Base-by-base conservation (phyloP, 1,284 basidiomycete genomes). In the Marasmius tenuissimus region DNA sequence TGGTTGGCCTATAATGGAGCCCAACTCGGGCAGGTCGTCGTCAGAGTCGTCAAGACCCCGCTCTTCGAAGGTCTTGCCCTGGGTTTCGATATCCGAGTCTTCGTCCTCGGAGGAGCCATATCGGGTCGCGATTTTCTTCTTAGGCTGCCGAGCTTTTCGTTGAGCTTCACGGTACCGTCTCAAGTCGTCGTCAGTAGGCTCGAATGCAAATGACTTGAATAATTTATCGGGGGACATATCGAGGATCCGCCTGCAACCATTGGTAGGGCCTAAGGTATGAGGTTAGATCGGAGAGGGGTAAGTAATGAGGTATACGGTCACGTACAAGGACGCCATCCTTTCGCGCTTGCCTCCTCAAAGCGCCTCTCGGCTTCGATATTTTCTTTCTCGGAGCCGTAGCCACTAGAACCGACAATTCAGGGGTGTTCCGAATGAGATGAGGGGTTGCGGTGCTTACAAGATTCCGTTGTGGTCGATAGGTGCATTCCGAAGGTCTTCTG, bases 301-400 rank as follows among this genome's bases (percentile, higher is more conserved):
- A 85, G 85, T 65, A 84, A 85, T 85, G 59, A 1, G 49, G 51
- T 39, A 57, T 12, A 57, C 33, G 59, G 5, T 33, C 27, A 74
- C 80, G 49, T 63, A 87, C 87, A 88, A 54, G 85, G 86, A 57
- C 85, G 79, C 49, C 80, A 74, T 16, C 85, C 85, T 71, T 85
- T 85, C 0, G 83, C 78, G 4, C 73, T 78, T 9, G 85, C 86
- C 3, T 72, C 72, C 68, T 87, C 86, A 64, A 81, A 87, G 50
- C 78, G 77, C 62, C 81, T 84, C 73, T 88, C 86, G 1, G 72
- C 72, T 18, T 75, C 79, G 0, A 80, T 64, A 66, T 87, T 87
- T 63, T 85, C 80, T 63, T 79, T 75, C 66, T 87, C 86, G 55
- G 73, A 77, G 3, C 81, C 84, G 40, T 82, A 70, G 3, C 85